Base-by-base conservation (phyloP, 2,329 filamentous ascomycete species). In the Periconia sp. region DNA sequence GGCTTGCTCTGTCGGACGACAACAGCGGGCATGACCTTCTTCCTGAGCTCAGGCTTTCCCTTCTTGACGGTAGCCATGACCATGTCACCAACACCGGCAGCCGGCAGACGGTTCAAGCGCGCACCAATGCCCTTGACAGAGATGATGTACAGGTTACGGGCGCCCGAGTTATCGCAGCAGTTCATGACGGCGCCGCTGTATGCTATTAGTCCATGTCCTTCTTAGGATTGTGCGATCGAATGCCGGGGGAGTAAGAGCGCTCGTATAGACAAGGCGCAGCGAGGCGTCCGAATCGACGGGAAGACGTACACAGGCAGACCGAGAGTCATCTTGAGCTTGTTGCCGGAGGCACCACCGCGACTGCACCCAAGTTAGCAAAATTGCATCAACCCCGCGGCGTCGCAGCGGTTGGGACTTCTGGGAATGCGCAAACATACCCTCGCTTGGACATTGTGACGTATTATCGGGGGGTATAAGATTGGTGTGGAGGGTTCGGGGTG, bases 301-400 rank as follows among this genome's bases (percentile, higher is more conserved):
- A 43, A 37, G 50, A 89, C 91, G 78, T 95, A 96, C 92, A 96
- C 91, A 80, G 94, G 94, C 73, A 99, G 91, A 96, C 90, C 94
- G 80, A 99, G 90, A 78, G 94, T 96, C 94, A 99, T 99, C 89
- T 96, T 97, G 73, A 97, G 89, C 89, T 99, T 99, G 89, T 95
- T 95, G 86, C 94, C 94, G 73, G 92, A 88, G 84, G 90, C 88
- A 88, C 88, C 89, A 85, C 90, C 81, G 72, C 83, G 79, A 75
- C 81, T 83, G 62, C 63, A 24, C 34, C 18, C 28, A 40, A n/a
- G 52, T 70, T 58, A 71, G 63, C 58, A 12, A 23, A 32, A 34
- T 29, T 26, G 17, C n/a, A n/a, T 19, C 30, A n/a, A 26, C 7
- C 24, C 16, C 3, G 16, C 5, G 13, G 19, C 12, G 19, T 18